Evolutionary conservation across 2,329 filamentous ascomycete genomes (phyloP).

Genomic region (Trichoderma sp.): DNA sequence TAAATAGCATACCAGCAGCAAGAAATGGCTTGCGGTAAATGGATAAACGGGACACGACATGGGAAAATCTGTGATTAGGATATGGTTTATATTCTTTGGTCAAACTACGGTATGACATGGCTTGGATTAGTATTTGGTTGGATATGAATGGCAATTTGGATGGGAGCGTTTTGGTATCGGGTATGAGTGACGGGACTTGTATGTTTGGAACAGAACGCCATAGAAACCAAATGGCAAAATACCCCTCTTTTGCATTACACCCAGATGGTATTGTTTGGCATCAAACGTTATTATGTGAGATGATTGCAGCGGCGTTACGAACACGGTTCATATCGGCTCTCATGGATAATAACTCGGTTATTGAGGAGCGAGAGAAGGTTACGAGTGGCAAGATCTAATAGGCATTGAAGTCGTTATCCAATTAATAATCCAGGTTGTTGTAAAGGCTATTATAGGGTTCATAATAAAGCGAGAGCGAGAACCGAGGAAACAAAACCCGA

Average conservation of each 20-base stretch:
- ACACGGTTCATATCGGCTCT: background rate
- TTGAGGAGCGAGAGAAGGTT: background rate
- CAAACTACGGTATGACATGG: background rate
- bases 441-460: background rate
- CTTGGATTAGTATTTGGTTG: background rate
- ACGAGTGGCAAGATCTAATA: background rate
- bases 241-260: background rate
- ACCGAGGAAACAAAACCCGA: background rate
- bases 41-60: conserved; percentile 5
- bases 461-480: background rate
- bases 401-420: background rate
- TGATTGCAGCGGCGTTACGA: background rate
- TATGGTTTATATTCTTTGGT: background rate
- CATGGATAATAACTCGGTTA: background rate
- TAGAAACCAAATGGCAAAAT: background rate
- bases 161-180: background rate
- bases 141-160: background rate
- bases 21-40: background rate
- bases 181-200: background rate
- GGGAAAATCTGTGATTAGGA: conserved; percentile 1
- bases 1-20: background rate
- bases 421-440: background rate
- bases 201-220: background rate
- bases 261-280: background rate
- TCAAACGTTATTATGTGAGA: background rate